Evolutionary conservation across 225 moss, liverwort and hornwort genomes (phyloP).

Genomic region (Sphagnum contortum): DNA sequence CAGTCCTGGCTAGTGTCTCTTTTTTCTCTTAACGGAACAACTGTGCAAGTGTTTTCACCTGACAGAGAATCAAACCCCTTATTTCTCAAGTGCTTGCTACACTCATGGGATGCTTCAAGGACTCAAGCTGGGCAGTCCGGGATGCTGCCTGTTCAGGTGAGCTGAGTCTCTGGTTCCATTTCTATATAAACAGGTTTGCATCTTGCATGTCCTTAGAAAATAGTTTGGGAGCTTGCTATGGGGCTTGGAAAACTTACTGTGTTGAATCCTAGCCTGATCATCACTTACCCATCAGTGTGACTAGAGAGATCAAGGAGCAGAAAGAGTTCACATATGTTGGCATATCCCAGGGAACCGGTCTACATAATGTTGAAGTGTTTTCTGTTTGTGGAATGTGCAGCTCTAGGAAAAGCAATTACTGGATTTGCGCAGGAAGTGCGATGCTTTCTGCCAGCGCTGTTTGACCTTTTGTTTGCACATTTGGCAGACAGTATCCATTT

Average conservation of each 20-base stretch:
- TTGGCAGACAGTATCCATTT: constrained; percentile 69
- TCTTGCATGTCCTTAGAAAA: too few relatives aligned
- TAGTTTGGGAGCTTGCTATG: neutral
- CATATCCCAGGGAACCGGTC: neutral
- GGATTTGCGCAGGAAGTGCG: constrained; percentile 63
- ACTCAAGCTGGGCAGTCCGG: constrained; percentile 67
- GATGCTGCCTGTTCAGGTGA: constrained; percentile 85
- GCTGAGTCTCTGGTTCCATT: neutral
- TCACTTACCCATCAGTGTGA: too few relatives aligned
- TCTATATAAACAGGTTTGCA: too few relatives aligned
- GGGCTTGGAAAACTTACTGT: neutral
- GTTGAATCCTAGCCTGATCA: neutral
- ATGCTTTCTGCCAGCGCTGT: constrained; percentile 37
- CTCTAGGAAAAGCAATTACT: constrained; percentile 45
- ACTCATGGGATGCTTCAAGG: constrained; percentile 60
- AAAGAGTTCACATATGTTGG: neutral
- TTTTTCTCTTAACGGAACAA: too few relatives aligned
- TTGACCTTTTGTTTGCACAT: constrained; percentile 62
- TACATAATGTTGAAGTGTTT: constrained; percentile 1
- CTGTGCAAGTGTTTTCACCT: too few relatives aligned
- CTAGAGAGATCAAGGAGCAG: neutral
- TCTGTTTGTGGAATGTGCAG: constrained; percentile 24
- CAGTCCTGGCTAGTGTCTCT: too few relatives aligned
- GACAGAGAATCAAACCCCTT: constrained; percentile 49
- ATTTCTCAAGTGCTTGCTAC: constrained; percentile 46